Percentiles rank a stretch among this genome's conserved stretches.
phyloP scores from a whole-genome alignment of 805 yeast species.

The Candida maris region DNA sequence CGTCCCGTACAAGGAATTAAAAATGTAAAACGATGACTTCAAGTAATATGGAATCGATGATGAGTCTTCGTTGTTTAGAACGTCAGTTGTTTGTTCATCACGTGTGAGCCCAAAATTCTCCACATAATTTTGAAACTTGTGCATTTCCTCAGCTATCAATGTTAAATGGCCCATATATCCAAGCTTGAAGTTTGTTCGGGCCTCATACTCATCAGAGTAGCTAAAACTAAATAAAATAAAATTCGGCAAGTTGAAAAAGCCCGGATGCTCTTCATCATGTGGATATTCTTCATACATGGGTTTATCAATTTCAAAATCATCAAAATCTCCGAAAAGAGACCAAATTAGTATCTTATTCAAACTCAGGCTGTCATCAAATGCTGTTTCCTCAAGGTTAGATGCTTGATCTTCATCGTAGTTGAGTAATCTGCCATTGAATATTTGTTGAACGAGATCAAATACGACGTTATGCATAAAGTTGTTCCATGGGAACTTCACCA shows the following conservation, averaged over 20 bases:
- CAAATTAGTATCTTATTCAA: slow-evolving; percentile 34
- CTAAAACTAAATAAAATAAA: slow-evolving; percentile 29
- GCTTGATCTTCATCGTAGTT: slow-evolving; percentile 37
- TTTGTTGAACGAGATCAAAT: slow-evolving; percentile 91
- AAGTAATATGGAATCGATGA: slow-evolving; percentile 26
- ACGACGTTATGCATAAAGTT: slow-evolving; percentile 96
- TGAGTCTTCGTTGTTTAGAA: slow-evolving; percentile 27
- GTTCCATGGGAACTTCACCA: slow-evolving; percentile 90
- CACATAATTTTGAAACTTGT: slow-evolving; percentile 42
- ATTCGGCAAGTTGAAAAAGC: slow-evolving; percentile 31
- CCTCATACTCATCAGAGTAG: slow-evolving; percentile 30
- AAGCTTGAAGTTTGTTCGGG: slow-evolving; percentile 39
- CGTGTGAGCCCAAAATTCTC: slow-evolving; percentile 33
- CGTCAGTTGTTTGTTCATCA: slow-evolving; percentile 31
- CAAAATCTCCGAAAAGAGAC: slow-evolving; percentile 32
- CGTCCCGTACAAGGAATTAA: slow-evolving; percentile 30
- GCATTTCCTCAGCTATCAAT: slow-evolving; percentile 55
- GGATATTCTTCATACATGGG: slow-evolving; percentile 5
- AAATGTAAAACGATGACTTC: slow-evolving; percentile 30
- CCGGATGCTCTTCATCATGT: slow-evolving; percentile 25
- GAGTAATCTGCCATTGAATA: slow-evolving; percentile 65
- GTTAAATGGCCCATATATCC: slow-evolving; percentile 62
- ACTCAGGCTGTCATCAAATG: slow-evolving; percentile 31
- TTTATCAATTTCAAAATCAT: slow-evolving; percentile 18
- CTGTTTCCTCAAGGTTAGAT: slow-evolving; percentile 31